Percentiles rank a stretch among this genome's conserved stretches.
phyloP scores from a whole-genome alignment of 257 asterid species.

The Euphrasia confusa region DNA sequence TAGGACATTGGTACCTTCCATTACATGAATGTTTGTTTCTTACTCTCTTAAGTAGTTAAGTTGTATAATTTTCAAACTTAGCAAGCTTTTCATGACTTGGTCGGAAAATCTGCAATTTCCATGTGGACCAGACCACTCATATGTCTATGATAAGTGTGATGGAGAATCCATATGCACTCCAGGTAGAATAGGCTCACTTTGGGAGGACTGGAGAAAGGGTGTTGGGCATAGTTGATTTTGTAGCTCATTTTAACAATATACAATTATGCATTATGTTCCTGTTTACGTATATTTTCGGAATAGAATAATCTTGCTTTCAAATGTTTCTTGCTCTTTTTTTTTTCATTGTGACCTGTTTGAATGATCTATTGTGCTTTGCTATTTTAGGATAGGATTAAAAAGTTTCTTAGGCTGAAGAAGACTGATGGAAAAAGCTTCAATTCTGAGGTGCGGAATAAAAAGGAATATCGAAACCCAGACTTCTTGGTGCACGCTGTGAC shows the following conservation, averaged over 20 bases:
- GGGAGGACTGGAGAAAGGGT: too few relatives aligned
- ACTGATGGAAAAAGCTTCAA: conserved; percentile 78
- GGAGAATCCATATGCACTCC: too few relatives aligned
- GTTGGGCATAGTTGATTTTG: neutral
- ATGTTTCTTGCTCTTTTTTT: conserved; percentile 19
- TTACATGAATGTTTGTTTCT: too few relatives aligned
- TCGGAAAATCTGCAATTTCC: too few relatives aligned
- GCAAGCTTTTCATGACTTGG: too few relatives aligned
- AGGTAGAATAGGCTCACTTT: too few relatives aligned
- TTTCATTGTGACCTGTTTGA: neutral
- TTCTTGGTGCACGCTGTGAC: conserved; percentile 97
- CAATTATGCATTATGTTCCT: neutral
- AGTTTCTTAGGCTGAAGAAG: conserved; percentile 64
- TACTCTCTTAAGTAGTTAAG: too few relatives aligned
- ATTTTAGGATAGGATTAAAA: conserved; percentile 59
- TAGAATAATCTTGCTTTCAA: conserved; percentile 7
- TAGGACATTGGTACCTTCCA: too few relatives aligned
- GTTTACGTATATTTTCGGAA: neutral
- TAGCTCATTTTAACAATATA: neutral
- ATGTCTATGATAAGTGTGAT: too few relatives aligned
- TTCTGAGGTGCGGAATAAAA: conserved; percentile 88
- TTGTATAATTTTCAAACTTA: too few relatives aligned
- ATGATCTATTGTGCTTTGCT: conserved; percentile 23
- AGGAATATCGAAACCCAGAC: conserved; percentile 94
- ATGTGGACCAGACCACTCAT: too few relatives aligned